Percentiles rank a stretch among this genome's conserved stretches.
Evolutionary conservation across 1,139 yeast species (phyloP).

Genomic region (Debaryomyces nepalensis): DNA sequence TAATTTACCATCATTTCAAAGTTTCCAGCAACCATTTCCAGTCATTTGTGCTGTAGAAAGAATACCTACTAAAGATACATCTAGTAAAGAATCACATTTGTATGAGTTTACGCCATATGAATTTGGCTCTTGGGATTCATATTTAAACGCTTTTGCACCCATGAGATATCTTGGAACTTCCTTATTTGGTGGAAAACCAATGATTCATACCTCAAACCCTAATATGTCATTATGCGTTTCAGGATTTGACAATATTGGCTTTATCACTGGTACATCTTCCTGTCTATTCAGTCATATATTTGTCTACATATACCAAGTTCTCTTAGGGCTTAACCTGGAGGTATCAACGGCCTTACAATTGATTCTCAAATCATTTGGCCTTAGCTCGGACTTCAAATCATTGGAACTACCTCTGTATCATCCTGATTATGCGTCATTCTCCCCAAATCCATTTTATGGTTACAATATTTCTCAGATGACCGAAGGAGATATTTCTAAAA

Average conservation of each 20-base stretch:
- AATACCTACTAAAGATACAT: constrained; percentile 26
- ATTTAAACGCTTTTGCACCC: constrained; percentile 55
- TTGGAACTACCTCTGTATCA: constrained; percentile 34
- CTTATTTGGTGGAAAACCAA: constrained; percentile 37
- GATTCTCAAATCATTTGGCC: constrained; percentile 53
- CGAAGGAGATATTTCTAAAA: constrained; percentile 19
- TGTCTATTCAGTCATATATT: constrained; percentile 66
- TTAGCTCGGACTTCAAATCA: constrained; percentile 32
- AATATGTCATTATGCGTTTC: constrained; percentile 48
- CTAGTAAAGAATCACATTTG: constrained; percentile 35
- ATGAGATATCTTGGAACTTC: constrained; percentile 58
- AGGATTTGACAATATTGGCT: constrained; percentile 76
- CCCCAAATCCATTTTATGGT: constrained; percentile 76
- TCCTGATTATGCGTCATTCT: constrained; percentile 71
- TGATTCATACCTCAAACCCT: constrained; percentile 21
- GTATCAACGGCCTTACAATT: constrained; percentile 46
- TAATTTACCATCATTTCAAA: constrained; percentile 24
- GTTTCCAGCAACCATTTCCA: constrained; percentile 47
- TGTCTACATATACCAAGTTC: constrained; percentile 48
- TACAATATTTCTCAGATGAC: constrained; percentile 17
- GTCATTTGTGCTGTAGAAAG: constrained; percentile 43
- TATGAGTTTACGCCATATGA: constrained; percentile 69
- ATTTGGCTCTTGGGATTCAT: constrained; percentile 70
- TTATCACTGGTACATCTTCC: constrained; percentile 73
- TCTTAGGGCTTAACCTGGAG: constrained; percentile 43